Evolutionary conservation across 805 yeast genomes (phyloP), one percentile per base, ranked within the genome.

Genomic region (Metschnikowia santaceciliae): DNA sequence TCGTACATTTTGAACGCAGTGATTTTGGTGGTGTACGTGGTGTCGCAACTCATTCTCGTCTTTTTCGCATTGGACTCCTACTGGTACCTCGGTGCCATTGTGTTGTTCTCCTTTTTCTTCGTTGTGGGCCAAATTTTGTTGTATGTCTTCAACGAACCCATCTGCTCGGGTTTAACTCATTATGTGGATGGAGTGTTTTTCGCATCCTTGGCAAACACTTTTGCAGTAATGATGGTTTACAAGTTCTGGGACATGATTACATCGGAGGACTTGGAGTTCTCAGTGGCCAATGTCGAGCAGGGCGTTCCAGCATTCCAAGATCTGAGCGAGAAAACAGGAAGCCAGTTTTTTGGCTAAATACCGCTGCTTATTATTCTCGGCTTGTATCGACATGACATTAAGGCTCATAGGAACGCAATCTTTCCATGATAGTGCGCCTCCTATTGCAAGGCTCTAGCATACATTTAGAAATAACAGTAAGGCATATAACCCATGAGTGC

Each of bases 231-330:
- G 96, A 92, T 94, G 98, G 76, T 92, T 47, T 92, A 90, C 75
- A 91, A 94, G 70, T 89, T 83, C 59, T 92, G 98, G 97, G 97
- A 91, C 63, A 90, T 91, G 79, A 85, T 92, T 47, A 94, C 98
- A 11, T 83, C 84, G 51, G 98, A 92, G 62, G 98, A 94, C 66
- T 82, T 92, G 60, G 99, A 92, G 70, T 94, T 92, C 68, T 82
- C 90, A 45, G 94, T 89, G 47, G 76, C 77, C 13, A 69, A 63
- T 38, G 72, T 68, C 14, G 77, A 73, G 53, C 71, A 69, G 33
- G 73, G 72, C 4, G 69, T 71, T 23, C 52, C 57, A 48, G 64
- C 67, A 4, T 68, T 68, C 46, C 59, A 57, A 3, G 65, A 63
- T 32, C 69, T 62, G 3, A 67, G 61, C 34, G 76, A 71, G 49